Base-by-base conservation (phyloP, 768 basidiomycete species). In the Phanerochaete sordida region DNA sequence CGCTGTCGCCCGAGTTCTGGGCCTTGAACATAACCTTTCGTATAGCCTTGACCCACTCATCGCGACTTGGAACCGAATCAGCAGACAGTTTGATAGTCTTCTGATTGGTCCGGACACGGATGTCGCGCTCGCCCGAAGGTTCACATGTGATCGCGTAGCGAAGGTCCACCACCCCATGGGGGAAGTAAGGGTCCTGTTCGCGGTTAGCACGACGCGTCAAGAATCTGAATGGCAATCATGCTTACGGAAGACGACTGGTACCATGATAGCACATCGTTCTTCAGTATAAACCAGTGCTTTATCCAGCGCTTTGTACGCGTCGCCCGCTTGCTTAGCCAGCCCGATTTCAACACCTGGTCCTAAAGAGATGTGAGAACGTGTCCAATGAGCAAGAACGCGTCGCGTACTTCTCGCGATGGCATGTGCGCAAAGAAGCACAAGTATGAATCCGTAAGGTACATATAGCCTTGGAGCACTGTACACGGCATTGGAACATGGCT, bases 371-470 rank as follows among this genome's bases (percentile, higher is more conserved):
- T 26, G 19, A 35, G 24, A 0, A 53, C 16, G 3, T 48, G 49
- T 21, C 51, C 24, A n/a, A 26, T 58, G 55, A 13, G 15, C 30
- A 30, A 31, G 31, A 9, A 52, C 35, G 55, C 53, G 21, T 19
- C 12, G 53, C 77, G 48, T 61, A 95, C 95, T 82, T 95, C 94
- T 76, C 87, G 81, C 30, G 86, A 81, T 19, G 93, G 93, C 86
- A 96, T 90, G 71, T 93, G 93, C 2, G 93, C 93, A 73, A 95
- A 99, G 78, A 99, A 99, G 76, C 96, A 98, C 21, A 98, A 73
- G 71, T 96, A 91, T 12, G 89, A 86, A 66, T 91, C 91, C 1
- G 96, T 98, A 51, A 98, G 79, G 72, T 96, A 99, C 84, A 99
- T 92, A 70, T 96, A 98, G 1, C 96, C 96, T 74, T 99, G 96